A percentile compares a stretch with the other conserved stretches of the same genome.
Conservation (phyloP, 2,329 filamentous ascomycete genomes). For the Colletotrichum chlorophyti region DNA sequence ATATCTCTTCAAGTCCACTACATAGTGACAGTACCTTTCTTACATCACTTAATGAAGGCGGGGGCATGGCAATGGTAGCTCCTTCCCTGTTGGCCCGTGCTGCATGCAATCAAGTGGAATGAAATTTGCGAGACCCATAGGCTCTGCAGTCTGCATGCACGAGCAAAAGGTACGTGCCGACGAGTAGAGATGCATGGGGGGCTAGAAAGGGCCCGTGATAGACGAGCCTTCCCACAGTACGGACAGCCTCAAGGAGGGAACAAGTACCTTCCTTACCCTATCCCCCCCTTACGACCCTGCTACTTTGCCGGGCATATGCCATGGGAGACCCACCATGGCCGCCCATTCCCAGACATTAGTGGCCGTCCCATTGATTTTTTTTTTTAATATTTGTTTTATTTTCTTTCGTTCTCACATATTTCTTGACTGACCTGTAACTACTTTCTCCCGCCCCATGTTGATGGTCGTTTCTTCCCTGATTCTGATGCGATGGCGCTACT, state of each 20-base stretch:
- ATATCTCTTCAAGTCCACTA: too few relatives aligned
- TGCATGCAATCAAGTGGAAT: conserved; percentile 24
- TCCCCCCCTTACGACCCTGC: too few relatives aligned
- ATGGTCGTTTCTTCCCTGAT: too few relatives aligned
- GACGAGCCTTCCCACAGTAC: conserved; percentile 17
- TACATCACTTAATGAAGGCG: not conserved
- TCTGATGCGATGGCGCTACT: too few relatives aligned
- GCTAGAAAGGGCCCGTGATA: not conserved
- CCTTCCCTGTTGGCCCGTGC: conserved; percentile 27
- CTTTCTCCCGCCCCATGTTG: too few relatives aligned
- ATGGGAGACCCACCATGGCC: conserved; percentile 13
- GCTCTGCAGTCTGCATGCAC: conserved; percentile 7
- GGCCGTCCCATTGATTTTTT: conserved; percentile 14
- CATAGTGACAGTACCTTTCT: not conserved
- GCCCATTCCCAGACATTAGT: conserved; percentile 25
- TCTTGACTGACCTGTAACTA: not conserved
- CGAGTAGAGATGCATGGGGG: not conserved
- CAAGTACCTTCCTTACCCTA: not conserved
- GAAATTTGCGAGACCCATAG: conserved; percentile 28
- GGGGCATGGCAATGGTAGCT: conserved; percentile 12
- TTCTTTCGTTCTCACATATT: too few relatives aligned
- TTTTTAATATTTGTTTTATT: conserved; percentile 1
- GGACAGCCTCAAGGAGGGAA: conserved; percentile 21
- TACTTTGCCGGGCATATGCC: conserved; percentile 23
- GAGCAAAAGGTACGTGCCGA: not conserved